Percentiles rank a stretch among this genome's conserved stretches.
Evolutionary conservation across 2,329 filamentous ascomycete genomes (phyloP).

Genomic region (Hypoxylon sp.): DNA sequence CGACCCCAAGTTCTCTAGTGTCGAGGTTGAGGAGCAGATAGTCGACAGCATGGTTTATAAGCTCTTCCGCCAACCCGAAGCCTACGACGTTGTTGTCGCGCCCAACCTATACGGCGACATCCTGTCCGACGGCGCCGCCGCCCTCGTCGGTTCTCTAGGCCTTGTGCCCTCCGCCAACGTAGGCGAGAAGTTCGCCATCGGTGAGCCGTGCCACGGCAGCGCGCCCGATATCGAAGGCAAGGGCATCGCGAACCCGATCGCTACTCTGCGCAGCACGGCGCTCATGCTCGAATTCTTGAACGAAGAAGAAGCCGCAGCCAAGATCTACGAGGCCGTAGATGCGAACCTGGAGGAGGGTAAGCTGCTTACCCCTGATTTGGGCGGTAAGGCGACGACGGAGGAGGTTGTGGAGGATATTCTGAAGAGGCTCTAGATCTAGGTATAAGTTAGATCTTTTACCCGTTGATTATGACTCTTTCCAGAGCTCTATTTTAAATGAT

Average conservation of each 20-base stretch:
- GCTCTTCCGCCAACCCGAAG: constrained; percentile 94
- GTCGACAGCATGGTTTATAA: constrained; percentile 99
- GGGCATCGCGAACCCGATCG: constrained; percentile 96
- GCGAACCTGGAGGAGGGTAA: constrained; percentile 87
- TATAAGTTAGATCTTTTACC: background rate
- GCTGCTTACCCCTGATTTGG: constrained; percentile 89
- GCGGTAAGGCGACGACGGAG: constrained; percentile 86
- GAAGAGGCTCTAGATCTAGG: constrained; percentile 74
- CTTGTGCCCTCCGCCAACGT: constrained; percentile 97
- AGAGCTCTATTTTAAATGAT: background rate
- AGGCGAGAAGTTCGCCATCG: constrained; percentile 93
- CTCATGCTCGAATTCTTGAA: constrained; percentile 97
- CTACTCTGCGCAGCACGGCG: constrained; percentile 89
- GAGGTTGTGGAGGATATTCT: constrained; percentile 91
- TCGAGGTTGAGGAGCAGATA: constrained; percentile 94
- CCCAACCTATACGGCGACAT: constrained; percentile 99
- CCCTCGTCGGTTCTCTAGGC: constrained; percentile 90
- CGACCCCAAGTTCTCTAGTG: constrained; percentile 70
- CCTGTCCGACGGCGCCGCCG: constrained; percentile 93
- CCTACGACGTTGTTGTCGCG: constrained; percentile 98
- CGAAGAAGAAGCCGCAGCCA: constrained; percentile 86
- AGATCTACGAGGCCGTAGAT: constrained; percentile 93
- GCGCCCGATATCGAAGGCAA: constrained; percentile 95
- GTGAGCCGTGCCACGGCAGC: constrained; percentile 96
- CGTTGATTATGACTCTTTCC: no score